Base-by-base conservation (phyloP, 1,284 basidiomycete genomes). In the Cystobasidium slooffiae region DNA sequence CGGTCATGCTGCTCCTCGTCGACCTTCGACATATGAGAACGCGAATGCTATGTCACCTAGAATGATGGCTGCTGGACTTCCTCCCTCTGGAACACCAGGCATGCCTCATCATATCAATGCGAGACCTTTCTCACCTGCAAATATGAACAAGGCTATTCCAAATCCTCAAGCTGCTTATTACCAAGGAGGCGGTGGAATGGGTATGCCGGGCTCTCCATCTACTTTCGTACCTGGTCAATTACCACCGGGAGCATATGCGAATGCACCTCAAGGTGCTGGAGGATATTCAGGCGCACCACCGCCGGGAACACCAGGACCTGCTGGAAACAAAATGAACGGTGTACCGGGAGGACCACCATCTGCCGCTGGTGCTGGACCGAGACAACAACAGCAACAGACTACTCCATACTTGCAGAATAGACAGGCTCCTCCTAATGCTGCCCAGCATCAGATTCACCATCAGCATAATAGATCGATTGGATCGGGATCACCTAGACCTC, bases 21-120 rank as follows among this genome's bases (percentile, higher is more conserved):
- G 70, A 18, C 49, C 70, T 24, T 73, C 70, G 9, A 73, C 70
- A 2, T 73, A 73, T 31, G 70, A 73, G 18, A 73, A 66, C 31
- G 55, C 62, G 12, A 22, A 39, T 41, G 52, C 70, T 18, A 56
- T 73, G 70, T 73, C 70, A 22, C 70, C 70, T 12, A 46, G 70
- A 16, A 6, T 20, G 14, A 46, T 65, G 63, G 70, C 70, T 44
- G 61, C 70, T 37, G 59, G 62, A 16, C 51, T 73, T n/a, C 70
- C 70, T 10, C 43, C 37, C 46, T n/a, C 49, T 3, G 69, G 69
- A 20, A 64, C 69, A 20, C 66, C 66, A 22, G 56, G 56, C 20
- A 24, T 56, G 41, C 59, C 58, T 16, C 69, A 63, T 31, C 69
- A 73, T 18, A 61, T 64, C 39, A 37, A 20, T 20, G 68, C 68